These are phyloP conservation scores for Eutrema yunnanense DNA, from an alignment of 345 rosid genomes.

Conservation along the genomic window DNA sequence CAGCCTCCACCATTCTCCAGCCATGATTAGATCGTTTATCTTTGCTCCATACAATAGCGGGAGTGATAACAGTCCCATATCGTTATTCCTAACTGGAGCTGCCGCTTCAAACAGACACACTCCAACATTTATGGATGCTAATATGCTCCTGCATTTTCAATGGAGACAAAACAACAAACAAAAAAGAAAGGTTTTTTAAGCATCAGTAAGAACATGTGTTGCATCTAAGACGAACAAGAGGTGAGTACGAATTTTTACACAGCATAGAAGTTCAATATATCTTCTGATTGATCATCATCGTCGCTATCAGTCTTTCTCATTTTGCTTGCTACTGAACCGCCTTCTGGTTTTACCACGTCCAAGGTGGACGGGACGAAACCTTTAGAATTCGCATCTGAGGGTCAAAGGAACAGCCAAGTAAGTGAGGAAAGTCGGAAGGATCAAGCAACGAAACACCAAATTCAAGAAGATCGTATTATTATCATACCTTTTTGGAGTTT, in stretches of 20 bases:
- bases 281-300: constrained; percentile 37
- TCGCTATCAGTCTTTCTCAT: constrained; percentile 6
- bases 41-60: constrained; percentile 83
- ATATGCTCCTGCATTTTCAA: constrained; percentile 43
- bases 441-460: not conserved
- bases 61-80: constrained; percentile 56
- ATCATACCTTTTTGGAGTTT: constrained; percentile 42
- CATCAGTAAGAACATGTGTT: not conserved
- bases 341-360: constrained; percentile 19
- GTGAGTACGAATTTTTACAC: constrained; percentile 32
- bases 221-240: not conserved
- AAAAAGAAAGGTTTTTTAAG: not conserved
- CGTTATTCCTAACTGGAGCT: constrained; percentile 59
- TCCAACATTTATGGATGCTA: constrained; percentile 72
- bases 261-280: constrained; percentile 57
- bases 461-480: not conserved
- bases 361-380: constrained; percentile 2
- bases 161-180: not conserved
- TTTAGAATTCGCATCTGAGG: constrained; percentile 30
- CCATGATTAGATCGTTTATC: constrained; percentile 73
- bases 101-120: constrained; percentile 83
- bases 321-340: constrained; percentile 24
- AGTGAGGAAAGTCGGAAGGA: not conserved
- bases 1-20: constrained; percentile 98
- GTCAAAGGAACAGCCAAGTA: not conserved